Conservation (phyloP, 202 grass and related monocot species). For the Panicum virgatum region DNA sequence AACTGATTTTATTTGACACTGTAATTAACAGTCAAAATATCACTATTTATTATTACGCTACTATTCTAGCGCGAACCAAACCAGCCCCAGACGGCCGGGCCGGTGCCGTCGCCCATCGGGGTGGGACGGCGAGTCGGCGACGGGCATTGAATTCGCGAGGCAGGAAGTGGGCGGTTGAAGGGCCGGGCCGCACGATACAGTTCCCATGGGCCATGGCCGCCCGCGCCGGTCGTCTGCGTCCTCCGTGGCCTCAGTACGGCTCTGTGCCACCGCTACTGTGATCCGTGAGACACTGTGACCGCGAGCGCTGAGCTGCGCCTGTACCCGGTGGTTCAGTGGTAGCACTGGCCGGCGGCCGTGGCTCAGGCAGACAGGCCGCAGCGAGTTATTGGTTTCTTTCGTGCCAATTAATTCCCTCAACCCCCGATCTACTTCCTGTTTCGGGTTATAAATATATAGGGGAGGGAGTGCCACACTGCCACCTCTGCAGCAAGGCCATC, state of each 20-base stretch:
- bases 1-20: too few species aligned
- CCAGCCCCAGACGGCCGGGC: neutral
- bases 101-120: neutral
- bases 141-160: conserved; percentile 48
- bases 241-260: neutral
- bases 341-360: neutral
- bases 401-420: conserved; percentile 39
- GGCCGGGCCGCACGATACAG: neutral
- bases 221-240: neutral
- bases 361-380: neutral
- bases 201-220: neutral
- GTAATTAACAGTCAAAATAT: too few species aligned
- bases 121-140: conserved; percentile 31
- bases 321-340: conserved; percentile 18
- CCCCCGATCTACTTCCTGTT: conserved; percentile 31
- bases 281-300: too few species aligned
- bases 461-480: neutral
- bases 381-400: conserved; percentile 11
- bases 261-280: neutral
- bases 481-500: conserved; percentile 33
- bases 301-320: neutral
- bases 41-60: too few species aligned
- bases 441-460: conserved; percentile 48
- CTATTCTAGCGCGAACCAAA: too few species aligned
- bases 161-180: conserved; percentile 54